Percentiles rank a stretch among this genome's conserved stretches.
These are phyloP conservation scores for Margaritispora aquatica DNA, from an alignment of 495 filamentous ascomycete genomes.

Conservation along the genomic window DNA sequence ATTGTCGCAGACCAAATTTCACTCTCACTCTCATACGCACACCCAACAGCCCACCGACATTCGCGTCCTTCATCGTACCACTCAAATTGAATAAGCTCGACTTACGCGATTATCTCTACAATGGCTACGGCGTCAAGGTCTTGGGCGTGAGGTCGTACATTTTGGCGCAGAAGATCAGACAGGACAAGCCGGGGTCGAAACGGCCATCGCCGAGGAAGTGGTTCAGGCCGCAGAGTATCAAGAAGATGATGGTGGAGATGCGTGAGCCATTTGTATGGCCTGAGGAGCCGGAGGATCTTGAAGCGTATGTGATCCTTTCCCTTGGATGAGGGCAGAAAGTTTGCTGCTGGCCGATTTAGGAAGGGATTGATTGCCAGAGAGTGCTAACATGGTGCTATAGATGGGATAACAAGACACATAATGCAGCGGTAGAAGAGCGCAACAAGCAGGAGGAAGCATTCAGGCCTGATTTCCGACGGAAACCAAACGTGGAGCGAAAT, in stretches of 20 bases:
- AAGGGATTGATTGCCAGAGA: conserved; percentile 9
- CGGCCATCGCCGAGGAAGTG: conserved; percentile 32
- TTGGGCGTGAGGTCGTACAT: conserved; percentile 72
- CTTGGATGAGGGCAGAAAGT: neutral
- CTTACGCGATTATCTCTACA: conserved; percentile 78
- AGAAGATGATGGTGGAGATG: conserved; percentile 91
- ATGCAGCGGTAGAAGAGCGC: conserved; percentile 32
- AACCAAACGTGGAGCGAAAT: conserved; percentile 28
- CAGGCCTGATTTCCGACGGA: conserved; percentile 24
- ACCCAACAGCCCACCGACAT: conserved; percentile 63
- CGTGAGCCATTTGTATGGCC: conserved; percentile 81
- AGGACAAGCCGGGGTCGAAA: conserved; percentile 36
- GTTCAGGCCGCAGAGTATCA: conserved; percentile 59
- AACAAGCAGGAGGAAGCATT: conserved; percentile 22
- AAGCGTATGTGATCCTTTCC: conserved; percentile 38
- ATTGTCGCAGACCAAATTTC: conserved; percentile 61
- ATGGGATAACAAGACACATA: conserved; percentile 44
- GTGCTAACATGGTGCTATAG: conserved; percentile 25
- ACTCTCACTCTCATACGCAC: conserved; percentile 68
- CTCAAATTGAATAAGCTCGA: conserved; percentile 88
- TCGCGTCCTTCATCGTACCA: conserved; percentile 79
- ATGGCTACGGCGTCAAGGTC: conserved; percentile 63
- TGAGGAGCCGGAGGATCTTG: conserved; percentile 48
- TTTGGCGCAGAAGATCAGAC: conserved; percentile 56
- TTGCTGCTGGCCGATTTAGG: too few species aligned